phyloP scores from a whole-genome alignment of 345 rosid genomes.

The Lepidium aucheri region DNA sequence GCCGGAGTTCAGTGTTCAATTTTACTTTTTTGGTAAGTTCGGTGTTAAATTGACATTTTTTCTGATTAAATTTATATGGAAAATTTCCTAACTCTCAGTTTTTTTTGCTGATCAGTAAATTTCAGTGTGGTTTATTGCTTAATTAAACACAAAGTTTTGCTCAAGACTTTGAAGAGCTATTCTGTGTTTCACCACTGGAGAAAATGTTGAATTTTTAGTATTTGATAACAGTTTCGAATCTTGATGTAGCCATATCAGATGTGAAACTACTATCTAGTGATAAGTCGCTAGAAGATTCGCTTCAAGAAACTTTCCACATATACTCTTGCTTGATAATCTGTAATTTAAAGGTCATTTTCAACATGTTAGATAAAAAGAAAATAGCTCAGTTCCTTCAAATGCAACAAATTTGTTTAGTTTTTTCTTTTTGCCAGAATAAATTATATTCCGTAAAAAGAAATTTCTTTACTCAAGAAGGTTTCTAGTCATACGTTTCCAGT shows the following conservation, averaged over 20 bases:
- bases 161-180: background rate
- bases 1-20: no score
- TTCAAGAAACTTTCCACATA: conserved; percentile 37
- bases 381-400: background rate
- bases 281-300: conserved; percentile 28
- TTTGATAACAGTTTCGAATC: no score
- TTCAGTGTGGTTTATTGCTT: background rate
- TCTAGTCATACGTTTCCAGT: background rate
- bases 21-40: no score
- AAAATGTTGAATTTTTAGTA: conserved; percentile 14
- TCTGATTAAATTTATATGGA: no score
- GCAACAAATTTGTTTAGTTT: background rate
- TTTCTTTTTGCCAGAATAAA: background rate
- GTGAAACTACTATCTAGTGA: no score
- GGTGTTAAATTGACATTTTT: no score
- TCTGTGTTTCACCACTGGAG: background rate
- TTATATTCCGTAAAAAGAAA: no score
- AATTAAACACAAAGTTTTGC: background rate
- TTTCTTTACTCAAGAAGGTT: no score
- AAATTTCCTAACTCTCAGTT: background rate
- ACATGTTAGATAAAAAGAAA: background rate
- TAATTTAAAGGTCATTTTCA: background rate
- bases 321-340: conserved; percentile 9
- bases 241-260: no score
- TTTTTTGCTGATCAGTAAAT: background rate